Base-by-base conservation (phyloP, 371 early-diverging fungal species). In the Rhizomucor miehei region DNA sequence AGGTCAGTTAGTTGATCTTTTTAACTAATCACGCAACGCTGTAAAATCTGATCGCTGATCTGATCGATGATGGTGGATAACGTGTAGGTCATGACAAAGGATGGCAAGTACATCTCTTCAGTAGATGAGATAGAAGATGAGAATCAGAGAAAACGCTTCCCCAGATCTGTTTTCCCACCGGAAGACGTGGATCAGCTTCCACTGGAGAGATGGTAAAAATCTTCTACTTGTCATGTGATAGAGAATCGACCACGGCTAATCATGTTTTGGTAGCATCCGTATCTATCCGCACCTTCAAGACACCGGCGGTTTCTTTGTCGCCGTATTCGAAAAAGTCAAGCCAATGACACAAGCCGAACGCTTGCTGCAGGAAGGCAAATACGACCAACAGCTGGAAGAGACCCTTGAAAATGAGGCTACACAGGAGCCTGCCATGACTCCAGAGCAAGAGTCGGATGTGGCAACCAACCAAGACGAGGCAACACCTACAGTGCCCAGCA, bases 291-390 rank as follows among this genome's bases (percentile, higher is more conserved):
- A 94, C 58, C 73, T 89, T 51, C 98, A 99, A 76, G 89, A 99
- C 72, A 98, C 99, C 12, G 99, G 99, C 56, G 99, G 96, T n/a
- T 99, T 99, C 82, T 99, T 99, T 81, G 92, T 99, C 35, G 95
- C 98, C 23, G 96, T 98, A n/a, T 81, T 99, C 51, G 86, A 93
- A 70, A 98, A 96, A 77, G 78, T 82, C 8, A 75, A 75, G 8
- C 82, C 84, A 12, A 79, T 83, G 67, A 79, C 71, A 46, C 80
- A 71, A 36, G 72, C 75, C 25, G 82, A 85, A 60, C 69, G 77
- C 65, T 20, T 41, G 19, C 3, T 41, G 19, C 16, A 41, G 19
- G 41, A 41, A 41, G 29, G 29, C 8, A 29, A 29, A 3, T 3
- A 8, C 8, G 29, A 29, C 8, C 29, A 29, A 8, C 29, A 29